A percentile compares a stretch with the other conserved stretches of the same genome.
Evolutionary conservation across 768 basidiomycete genomes (phyloP).

Genomic region (Lactarius deliciosus): DNA sequence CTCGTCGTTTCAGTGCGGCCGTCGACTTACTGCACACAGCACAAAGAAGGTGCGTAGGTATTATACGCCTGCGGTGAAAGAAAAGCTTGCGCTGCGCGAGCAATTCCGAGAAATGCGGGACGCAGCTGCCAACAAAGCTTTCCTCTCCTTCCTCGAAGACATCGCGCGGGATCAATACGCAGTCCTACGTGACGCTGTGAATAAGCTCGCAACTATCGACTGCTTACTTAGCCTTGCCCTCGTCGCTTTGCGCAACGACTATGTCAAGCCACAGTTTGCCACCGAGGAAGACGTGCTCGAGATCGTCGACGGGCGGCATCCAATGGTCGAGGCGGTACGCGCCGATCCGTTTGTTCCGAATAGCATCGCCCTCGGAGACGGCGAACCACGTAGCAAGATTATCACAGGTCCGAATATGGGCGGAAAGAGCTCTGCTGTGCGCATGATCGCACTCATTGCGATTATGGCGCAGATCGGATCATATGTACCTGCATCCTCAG

Average conservation of each 20-base stretch:
- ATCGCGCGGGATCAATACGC: slow-evolving; percentile 69
- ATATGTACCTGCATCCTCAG: slow-evolving; percentile 80
- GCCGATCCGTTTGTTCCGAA: slow-evolving; percentile 88
- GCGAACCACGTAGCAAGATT: slow-evolving; percentile 54
- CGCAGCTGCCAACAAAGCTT: slow-evolving; percentile 65
- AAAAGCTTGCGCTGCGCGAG: slow-evolving; percentile 66
- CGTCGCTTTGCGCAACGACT: slow-evolving; percentile 73
- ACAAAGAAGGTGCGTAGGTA: slow-evolving; percentile 75
- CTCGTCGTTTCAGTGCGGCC: neutral
- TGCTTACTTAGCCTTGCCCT: slow-evolving; percentile 83
- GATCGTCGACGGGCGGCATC: slow-evolving; percentile 85
- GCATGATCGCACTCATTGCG: slow-evolving; percentile 74
- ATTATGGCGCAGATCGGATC: slow-evolving; percentile 90
- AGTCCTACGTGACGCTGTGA: slow-evolving; percentile 69
- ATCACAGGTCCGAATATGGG: slow-evolving; percentile 90
- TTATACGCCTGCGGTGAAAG: slow-evolving; percentile 64
- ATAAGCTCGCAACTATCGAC: slow-evolving; percentile 81
- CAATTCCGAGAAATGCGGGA: slow-evolving; percentile 72
- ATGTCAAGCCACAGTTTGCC: slow-evolving; percentile 74
- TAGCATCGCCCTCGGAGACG: slow-evolving; percentile 61
- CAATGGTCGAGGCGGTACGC: slow-evolving; percentile 81
- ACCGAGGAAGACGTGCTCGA: slow-evolving; percentile 66
- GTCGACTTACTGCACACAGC: slow-evolving; percentile 39
- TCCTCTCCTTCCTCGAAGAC: slow-evolving; percentile 63
- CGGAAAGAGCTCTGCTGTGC: slow-evolving; percentile 81